Evolutionary conservation across 306 rosid genomes (phyloP).

Genomic region (Nissolia schottii): DNA sequence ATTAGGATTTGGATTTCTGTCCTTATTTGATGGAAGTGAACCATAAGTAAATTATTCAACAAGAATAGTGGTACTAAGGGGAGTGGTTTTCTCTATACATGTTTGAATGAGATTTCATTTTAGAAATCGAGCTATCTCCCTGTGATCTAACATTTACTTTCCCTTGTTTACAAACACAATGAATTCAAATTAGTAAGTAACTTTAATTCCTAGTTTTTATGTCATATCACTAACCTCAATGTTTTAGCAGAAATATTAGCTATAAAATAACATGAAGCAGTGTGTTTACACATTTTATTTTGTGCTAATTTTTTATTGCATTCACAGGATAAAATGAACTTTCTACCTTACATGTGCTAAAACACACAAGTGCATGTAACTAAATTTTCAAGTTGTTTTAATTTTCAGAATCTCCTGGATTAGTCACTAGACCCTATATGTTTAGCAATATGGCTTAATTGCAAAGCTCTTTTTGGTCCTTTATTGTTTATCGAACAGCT

Average conservation of each 20-base stretch:
- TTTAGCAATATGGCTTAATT: neutral
- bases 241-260: neutral
- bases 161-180: neutral
- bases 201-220: neutral
- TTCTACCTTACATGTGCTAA: neutral
- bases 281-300: neutral
- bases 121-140: neutral
- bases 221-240: neutral
- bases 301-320: neutral
- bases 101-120: neutral
- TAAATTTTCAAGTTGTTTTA: neutral
- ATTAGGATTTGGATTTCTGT: slow-evolving; percentile 15
- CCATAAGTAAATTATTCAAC: neutral
- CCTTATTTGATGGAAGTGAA: slow-evolving; percentile 5
- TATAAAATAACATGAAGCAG: neutral
- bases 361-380: neutral
- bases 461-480: neutral
- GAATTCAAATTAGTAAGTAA: neutral
- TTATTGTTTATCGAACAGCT: neutral
- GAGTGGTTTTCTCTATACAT: neutral
- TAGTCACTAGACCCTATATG: neutral
- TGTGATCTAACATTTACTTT: neutral
- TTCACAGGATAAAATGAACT: neutral
- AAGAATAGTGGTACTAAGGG: neutral
- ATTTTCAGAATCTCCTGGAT: neutral